Conservation (phyloP, 1,139 yeast genomes). For the Taphrina pruni region DNA sequence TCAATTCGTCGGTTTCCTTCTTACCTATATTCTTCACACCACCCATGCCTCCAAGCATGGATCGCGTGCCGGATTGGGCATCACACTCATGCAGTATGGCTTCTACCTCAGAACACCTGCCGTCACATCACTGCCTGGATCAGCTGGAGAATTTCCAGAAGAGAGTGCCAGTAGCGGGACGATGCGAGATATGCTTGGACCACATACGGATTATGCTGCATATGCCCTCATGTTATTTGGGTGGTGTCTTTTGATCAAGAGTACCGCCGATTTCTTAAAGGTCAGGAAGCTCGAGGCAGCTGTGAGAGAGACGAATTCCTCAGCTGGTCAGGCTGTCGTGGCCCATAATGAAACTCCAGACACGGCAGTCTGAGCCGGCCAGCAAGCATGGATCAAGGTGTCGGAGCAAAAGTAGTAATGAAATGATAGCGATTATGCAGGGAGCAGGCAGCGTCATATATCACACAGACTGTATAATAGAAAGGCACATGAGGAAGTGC, state of each 20-base stretch:
- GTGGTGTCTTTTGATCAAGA: slow-evolving; percentile 65
- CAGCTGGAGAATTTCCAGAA: slow-evolving; percentile 58
- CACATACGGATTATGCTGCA: slow-evolving; percentile 54
- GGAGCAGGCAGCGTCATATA: slow-evolving; percentile 13
- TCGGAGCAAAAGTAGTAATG: neutral
- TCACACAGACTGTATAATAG: neutral
- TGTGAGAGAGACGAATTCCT: slow-evolving; percentile 54
- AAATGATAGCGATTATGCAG: slow-evolving; percentile 4
- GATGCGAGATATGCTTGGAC: slow-evolving; percentile 51
- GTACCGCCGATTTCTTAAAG: slow-evolving; percentile 70
- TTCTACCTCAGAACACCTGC: slow-evolving; percentile 67
- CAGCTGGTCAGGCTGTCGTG: slow-evolving; percentile 42
- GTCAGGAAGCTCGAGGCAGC: slow-evolving; percentile 78
- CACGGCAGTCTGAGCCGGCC: slow-evolving; percentile 29
- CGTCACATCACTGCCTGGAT: slow-evolving; percentile 51
- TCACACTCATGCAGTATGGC: slow-evolving; percentile 80
- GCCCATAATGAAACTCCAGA: slow-evolving; percentile 40
- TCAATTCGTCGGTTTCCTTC: slow-evolving; percentile 89
- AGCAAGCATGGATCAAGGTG: too few species aligned
- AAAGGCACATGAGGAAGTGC: too few species aligned
- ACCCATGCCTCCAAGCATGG: slow-evolving; percentile 98
- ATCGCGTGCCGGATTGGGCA: slow-evolving; percentile 88
- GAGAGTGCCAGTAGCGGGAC: slow-evolving; percentile 54
- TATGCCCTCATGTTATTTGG: slow-evolving; percentile 73
- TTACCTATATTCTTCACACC: slow-evolving; percentile 89